Conservation (phyloP, 805 yeast genomes). For the Pichia cabralensis region DNA sequence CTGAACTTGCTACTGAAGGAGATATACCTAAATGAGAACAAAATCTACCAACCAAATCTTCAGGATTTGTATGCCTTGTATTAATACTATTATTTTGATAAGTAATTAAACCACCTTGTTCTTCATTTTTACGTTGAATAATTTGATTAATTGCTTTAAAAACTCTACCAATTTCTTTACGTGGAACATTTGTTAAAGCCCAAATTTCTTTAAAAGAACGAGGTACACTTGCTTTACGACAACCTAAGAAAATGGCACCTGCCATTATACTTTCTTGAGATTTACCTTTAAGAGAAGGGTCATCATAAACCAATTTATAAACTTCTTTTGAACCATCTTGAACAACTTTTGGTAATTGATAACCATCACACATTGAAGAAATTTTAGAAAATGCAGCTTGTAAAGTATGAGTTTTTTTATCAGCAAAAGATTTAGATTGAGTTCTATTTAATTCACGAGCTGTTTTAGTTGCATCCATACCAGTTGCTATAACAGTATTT, state of each 20-base stretch:
- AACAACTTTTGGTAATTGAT: constrained; percentile 86
- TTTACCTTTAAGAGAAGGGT: constrained; percentile 76
- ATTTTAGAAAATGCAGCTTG: constrained; percentile 85
- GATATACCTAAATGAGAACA: constrained; percentile 89
- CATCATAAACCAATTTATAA: constrained; percentile 83
- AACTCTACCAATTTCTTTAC: constrained; percentile 89
- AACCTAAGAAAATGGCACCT: constrained; percentile 88
- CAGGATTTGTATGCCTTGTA: constrained; percentile 84
- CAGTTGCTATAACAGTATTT: constrained; percentile 84
- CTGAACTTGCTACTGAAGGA: constrained; percentile 80
- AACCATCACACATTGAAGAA: constrained; percentile 95
- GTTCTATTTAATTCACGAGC: constrained; percentile 90
- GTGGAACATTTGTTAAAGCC: constrained; percentile 87
- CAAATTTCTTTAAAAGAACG: constrained; percentile 94
- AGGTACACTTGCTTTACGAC: constrained; percentile 87
- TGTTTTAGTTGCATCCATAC: constrained; percentile 71
- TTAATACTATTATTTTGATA: constrained; percentile 40
- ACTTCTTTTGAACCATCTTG: constrained; percentile 98
- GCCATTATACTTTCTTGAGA: constrained; percentile 94
- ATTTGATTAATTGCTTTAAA: constrained; percentile 67
- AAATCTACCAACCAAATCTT: constrained; percentile 89
- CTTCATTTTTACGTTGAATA: constrained; percentile 45
- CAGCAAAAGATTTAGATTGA: constrained; percentile 77
- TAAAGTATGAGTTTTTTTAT: constrained; percentile 77
- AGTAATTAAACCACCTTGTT: constrained; percentile 32